These are phyloP conservation scores for Spatholobus suberectus DNA, from an alignment of 306 rosid genomes.

Conservation along the genomic window DNA sequence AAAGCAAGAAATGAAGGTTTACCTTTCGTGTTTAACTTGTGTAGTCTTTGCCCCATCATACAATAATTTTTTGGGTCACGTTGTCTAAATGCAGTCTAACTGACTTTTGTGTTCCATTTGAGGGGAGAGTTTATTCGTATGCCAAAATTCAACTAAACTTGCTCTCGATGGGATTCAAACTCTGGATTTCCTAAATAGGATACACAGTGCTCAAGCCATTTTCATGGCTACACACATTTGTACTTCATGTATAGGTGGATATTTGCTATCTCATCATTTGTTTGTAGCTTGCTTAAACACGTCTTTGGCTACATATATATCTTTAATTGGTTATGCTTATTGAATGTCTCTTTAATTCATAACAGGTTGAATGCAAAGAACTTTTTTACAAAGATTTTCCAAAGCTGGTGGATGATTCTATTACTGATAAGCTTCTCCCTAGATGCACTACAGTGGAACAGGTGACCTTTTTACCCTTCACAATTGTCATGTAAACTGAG, in stretches of 20 bases:
- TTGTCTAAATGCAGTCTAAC: not conserved
- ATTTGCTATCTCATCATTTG: conserved; percentile 7
- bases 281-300: not conserved
- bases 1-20: not conserved
- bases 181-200: not conserved
- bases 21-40: not conserved
- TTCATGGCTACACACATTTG: not conserved
- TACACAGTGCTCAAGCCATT: not conserved
- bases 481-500: conserved; percentile 17
- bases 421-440: conserved; percentile 83
- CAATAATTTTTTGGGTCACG: not conserved
- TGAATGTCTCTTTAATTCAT: conserved; percentile 38
- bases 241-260: not conserved
- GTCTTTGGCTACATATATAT: not conserved
- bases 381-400: conserved; percentile 93
- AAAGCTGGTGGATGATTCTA: conserved; percentile 76
- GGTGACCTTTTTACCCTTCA: conserved; percentile 51
- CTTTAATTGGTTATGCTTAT: not conserved
- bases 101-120: not conserved
- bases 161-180: conserved; percentile 7
- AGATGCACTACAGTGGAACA: conserved; percentile 82
- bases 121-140: not conserved
- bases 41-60: not conserved
- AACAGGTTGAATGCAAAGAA: conserved; percentile 90
- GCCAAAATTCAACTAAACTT: not conserved